Percentiles rank a stretch among this genome's conserved stretches.
phyloP scores from a whole-genome alignment of 2,329 filamentous ascomycete genomes.

The Tetracladium maxilliforme region DNA sequence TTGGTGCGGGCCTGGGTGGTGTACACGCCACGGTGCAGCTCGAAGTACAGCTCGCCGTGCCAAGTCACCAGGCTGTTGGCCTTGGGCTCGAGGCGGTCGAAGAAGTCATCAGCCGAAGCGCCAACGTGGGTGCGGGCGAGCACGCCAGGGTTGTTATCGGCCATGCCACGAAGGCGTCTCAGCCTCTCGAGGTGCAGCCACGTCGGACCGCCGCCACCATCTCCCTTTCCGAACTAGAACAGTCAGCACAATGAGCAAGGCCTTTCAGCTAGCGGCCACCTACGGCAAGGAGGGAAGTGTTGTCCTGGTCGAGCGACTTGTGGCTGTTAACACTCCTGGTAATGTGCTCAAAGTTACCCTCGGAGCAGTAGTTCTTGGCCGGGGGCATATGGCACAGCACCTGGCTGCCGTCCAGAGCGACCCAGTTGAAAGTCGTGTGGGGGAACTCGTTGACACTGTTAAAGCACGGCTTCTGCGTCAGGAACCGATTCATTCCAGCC shows the following conservation, averaged over 20 bases:
- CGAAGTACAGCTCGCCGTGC: conserved; percentile 59
- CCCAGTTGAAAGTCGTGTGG: conserved; percentile 59
- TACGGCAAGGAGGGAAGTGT: conserved; percentile 39
- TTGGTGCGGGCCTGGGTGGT: conserved; percentile 59
- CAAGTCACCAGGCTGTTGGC: conserved; percentile 47
- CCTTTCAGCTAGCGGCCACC: too few species aligned
- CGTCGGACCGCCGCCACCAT: conserved; percentile 53
- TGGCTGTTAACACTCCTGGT: conserved; percentile 49
- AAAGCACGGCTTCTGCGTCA: conserved; percentile 59
- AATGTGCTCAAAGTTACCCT: conserved; percentile 51
- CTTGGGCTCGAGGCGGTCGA: conserved; percentile 43
- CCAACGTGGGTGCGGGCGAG: conserved; percentile 49
- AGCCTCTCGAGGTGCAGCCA: conserved; percentile 52
- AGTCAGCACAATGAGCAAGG: too few species aligned
- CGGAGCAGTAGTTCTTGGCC: conserved; percentile 50
- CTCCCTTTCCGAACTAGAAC: conserved; percentile 58
- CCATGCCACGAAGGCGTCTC: conserved; percentile 47
- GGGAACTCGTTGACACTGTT: conserved; percentile 64
- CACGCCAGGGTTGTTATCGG: conserved; percentile 38
- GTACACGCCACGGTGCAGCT: conserved; percentile 53
- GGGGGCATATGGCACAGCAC: conserved; percentile 58
- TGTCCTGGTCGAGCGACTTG: conserved; percentile 52
- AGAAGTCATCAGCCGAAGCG: conserved; percentile 52
- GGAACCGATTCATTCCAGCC: conserved; percentile 52
- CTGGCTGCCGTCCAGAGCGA: conserved; percentile 51